These are phyloP conservation scores for Lecanicillium sp. DNA, from an alignment of 2,329 filamentous ascomycete genomes.

Conservation along the genomic window DNA sequence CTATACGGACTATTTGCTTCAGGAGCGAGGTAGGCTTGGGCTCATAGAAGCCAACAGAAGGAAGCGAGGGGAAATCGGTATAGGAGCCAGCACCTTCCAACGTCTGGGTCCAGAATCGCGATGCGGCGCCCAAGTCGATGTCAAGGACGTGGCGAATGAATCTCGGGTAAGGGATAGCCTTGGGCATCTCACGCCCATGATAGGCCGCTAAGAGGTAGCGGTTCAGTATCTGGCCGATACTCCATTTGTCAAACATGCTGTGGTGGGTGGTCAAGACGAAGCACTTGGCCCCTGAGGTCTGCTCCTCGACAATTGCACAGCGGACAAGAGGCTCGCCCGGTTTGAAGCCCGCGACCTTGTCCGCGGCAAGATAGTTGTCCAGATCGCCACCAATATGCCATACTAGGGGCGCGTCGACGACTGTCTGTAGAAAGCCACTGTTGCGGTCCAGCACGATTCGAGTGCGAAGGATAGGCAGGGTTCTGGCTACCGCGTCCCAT, in stretches of 20 bases:
- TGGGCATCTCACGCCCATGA: not conserved
- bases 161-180: not conserved
- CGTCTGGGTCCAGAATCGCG: not conserved
- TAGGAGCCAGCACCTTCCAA: not conserved
- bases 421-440: constrained; percentile 17
- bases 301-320: not conserved
- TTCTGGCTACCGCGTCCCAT: constrained; percentile 12
- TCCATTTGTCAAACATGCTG: not conserved
- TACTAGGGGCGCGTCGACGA: constrained; percentile 12
- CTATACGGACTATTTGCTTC: not conserved
- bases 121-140: not conserved
- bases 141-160: not conserved
- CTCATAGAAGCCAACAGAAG: not conserved
- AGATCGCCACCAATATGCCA: constrained; percentile 4
- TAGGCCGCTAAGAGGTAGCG: not conserved
- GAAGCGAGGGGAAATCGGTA: not conserved
- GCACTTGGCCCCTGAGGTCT: not conserved
- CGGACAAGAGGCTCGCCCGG: not conserved
- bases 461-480: constrained; percentile 17
- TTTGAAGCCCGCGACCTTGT: constrained; percentile 6
- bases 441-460: constrained; percentile 19
- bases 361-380: constrained; percentile 1
- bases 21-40: not conserved
- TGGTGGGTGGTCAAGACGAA: constrained; percentile 1
- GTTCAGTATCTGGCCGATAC: not conserved